These are phyloP conservation scores for Aspergillus arachidicola DNA, from an alignment of 2,329 filamentous ascomycete genomes.

Conservation along the genomic window DNA sequence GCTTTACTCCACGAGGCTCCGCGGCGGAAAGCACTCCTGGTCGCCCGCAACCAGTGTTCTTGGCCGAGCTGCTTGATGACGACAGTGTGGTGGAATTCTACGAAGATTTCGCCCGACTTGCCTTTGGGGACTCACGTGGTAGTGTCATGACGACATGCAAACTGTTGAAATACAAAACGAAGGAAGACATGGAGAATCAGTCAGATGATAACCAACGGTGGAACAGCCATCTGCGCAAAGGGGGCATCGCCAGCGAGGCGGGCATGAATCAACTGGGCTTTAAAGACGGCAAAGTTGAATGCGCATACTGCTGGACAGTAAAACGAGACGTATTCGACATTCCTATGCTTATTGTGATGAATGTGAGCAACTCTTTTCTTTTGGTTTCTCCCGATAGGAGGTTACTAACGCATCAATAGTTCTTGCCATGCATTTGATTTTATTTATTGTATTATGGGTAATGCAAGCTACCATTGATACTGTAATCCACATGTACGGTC, in stretches of 20 bases:
- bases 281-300: conserved; percentile 88
- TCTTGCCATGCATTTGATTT: conserved; percentile 50
- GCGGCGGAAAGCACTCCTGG: conserved; percentile 45
- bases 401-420: conserved; percentile 33
- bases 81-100: conserved; percentile 94
- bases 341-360: conserved; percentile 97
- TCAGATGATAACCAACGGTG: conserved; percentile 51
- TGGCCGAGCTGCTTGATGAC: conserved; percentile 90
- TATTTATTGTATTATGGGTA: conserved; percentile 10
- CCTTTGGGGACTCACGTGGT: conserved; percentile 87
- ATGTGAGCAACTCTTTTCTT: conserved; percentile 66
- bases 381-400: background rate
- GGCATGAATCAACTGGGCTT: conserved; percentile 79
- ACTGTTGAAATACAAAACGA: conserved; percentile 85
- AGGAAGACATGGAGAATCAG: conserved; percentile 56
- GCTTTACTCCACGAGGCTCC: conserved; percentile 51
- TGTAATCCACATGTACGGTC: background rate
- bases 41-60: conserved; percentile 76
- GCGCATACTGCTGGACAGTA: conserved; percentile 95
- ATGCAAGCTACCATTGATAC: background rate
- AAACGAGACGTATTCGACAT: conserved; percentile 98
- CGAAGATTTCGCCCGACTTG: conserved; percentile 89
- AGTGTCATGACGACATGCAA: conserved; percentile 82
- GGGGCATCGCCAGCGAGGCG: conserved; percentile 54
- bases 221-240: conserved; percentile 46